These are phyloP conservation scores for Coleophoma cylindrospora DNA, from an alignment of 2,329 filamentous ascomycete genomes.

Conservation along the genomic window DNA sequence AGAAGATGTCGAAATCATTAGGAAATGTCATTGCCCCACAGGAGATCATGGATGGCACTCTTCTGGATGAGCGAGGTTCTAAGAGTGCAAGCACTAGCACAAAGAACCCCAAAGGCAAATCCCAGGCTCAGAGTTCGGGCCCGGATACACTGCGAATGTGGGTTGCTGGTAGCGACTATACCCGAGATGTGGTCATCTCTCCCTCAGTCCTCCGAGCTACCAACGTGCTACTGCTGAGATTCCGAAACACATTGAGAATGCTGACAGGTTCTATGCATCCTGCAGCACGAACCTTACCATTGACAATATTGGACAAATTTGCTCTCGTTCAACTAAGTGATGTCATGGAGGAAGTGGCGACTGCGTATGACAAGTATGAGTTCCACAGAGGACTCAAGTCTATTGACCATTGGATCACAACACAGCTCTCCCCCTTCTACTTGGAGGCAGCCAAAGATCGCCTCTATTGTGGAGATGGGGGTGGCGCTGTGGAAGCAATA, in stretches of 20 bases:
- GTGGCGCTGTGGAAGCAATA: constrained; percentile 60
- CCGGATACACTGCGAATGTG: constrained; percentile 85
- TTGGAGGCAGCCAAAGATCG: constrained; percentile 89
- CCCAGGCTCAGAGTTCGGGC: constrained; percentile 66
- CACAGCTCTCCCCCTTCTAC: constrained; percentile 88
- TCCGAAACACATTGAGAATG: constrained; percentile 86
- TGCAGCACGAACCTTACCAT: constrained; percentile 33
- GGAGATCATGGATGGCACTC: constrained; percentile 77
- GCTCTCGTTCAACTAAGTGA: constrained; percentile 70
- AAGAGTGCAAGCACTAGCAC: constrained; percentile 32
- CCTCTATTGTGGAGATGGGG: constrained; percentile 75
- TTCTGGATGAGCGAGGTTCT: neutral
- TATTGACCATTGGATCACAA: constrained; percentile 77
- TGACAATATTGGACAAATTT: constrained; percentile 65
- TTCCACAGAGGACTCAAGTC: constrained; percentile 73
- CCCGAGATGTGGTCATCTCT: constrained; percentile 78
- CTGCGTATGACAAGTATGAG: constrained; percentile 66
- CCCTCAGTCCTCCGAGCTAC: constrained; percentile 71
- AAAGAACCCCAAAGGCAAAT: constrained; percentile 33
- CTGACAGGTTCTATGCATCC: constrained; percentile 68
- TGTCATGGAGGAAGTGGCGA: constrained; percentile 58
- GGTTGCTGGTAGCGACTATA: constrained; percentile 91
- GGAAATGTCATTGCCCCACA: constrained; percentile 81
- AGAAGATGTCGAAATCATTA: constrained; percentile 97
- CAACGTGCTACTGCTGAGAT: constrained; percentile 76